Evolutionary conservation across 768 basidiomycete species (phyloP).

Genomic region (Serendipita vermifera): DNA sequence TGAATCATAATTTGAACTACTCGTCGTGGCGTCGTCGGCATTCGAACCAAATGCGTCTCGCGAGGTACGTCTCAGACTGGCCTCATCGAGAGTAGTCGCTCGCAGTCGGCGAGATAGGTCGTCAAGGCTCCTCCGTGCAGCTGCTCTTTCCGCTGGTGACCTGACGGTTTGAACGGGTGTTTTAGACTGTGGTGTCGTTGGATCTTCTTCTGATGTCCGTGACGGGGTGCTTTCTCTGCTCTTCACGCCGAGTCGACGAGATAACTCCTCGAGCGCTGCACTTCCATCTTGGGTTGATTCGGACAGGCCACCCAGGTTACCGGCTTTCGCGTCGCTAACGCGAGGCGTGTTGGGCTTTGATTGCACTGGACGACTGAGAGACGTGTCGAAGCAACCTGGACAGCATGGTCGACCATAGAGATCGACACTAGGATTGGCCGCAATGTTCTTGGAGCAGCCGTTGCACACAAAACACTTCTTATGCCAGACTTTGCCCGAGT

Average conservation of each 20-base stretch:
- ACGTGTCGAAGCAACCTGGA: conserved; percentile 65
- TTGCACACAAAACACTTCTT: conserved; percentile 67
- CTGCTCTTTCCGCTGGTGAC: not conserved
- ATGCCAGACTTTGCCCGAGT: conserved; percentile 62
- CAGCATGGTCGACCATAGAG: conserved; percentile 72
- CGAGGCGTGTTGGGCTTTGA: conserved; percentile 23
- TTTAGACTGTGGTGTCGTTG: not conserved
- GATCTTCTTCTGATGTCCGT: not conserved
- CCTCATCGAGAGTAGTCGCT: no score
- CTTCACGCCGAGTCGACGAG: conserved; percentile 43
- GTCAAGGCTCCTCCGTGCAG: not conserved
- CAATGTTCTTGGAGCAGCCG: conserved; percentile 59
- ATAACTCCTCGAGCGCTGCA: conserved; percentile 51
- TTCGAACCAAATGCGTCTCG: no score
- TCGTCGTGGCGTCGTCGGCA: no score
- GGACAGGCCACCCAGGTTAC: conserved; percentile 26
- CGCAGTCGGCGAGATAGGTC: not conserved
- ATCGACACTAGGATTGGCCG: conserved; percentile 67
- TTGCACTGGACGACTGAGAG: conserved; percentile 39
- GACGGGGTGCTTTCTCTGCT: conserved; percentile 4
- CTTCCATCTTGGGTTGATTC: conserved; percentile 38
- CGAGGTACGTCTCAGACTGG: no score
- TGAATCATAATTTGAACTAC: no score
- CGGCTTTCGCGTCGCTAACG: conserved; percentile 20
- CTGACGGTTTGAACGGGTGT: no score